Evolutionary conservation across 2,329 filamentous ascomycete genomes (phyloP), one percentile per base, ranked within the genome.

Genomic region (Aspergillus fumigatiaffinis): DNA sequence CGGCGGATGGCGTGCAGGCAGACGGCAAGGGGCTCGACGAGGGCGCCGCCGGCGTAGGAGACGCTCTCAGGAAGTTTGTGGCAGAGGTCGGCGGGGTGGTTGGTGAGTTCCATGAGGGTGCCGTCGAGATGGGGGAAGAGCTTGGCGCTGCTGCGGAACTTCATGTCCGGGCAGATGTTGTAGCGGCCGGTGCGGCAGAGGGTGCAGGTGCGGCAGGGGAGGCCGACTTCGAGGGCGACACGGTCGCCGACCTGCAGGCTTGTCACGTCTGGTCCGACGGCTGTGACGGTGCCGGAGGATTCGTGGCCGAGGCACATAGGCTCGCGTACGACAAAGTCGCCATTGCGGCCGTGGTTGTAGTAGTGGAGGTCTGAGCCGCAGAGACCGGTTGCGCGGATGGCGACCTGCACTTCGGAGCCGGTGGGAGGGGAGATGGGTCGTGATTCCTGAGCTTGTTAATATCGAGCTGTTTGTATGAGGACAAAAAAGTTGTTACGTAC

Each of bases 221-320:
- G 84, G 52, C 93, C 93, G 14, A 95, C 93, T 80, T 97, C 93
- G 46, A 97, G 80, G n/a, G 93, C 92, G 21, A 97, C 88, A 66
- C 90, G 87, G 77, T 97, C 92, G 57, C 92, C 92, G 10, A 82
- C 71, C 64, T 84, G 78, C 61, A 96, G 84, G 32, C 75, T 76
- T 42, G 62, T 85, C 5, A 91, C 88, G 12, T 78, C 78, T 1
- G 82, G 71, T 21, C 91, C 92, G 44, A 90, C 80, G 49, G 84
- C 83, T 54, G 91, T 85, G 44, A 97, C 82, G 28, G 90, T 88
- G 58, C 92, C 92, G 8, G 91, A 84, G 14, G 91, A 92, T 71
- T 89, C 87, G 71, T 90, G 87, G 64, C 87, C 87, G 0, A 96
- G 85, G 14, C 91, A 87, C 81, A 96, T 88, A 61, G 92, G 92